A percentile compares a stretch with the other conserved stretches of the same genome.
Evolutionary conservation across 2,329 filamentous ascomycete genomes (phyloP).

Genomic region (Nemania sp.): DNA sequence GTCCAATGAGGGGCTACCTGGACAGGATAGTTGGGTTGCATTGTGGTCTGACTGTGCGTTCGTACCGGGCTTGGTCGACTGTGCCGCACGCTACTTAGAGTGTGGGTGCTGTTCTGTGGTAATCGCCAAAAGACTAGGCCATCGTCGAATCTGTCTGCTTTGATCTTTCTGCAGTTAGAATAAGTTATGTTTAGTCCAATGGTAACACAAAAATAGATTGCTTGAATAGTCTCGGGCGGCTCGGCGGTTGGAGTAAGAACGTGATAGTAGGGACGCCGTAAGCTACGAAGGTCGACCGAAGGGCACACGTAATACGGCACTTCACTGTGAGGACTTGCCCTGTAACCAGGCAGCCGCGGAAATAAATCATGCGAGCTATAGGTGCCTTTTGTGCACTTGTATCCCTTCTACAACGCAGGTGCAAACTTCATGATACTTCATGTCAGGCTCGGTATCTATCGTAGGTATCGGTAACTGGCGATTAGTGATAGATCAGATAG

Average conservation of each 20-base stretch:
- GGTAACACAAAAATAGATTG: constrained; percentile 3
- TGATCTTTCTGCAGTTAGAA: constrained; percentile 1
- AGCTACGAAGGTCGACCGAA: too few relatives aligned
- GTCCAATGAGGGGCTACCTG: constrained; percentile 13
- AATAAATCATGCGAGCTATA: too few relatives aligned
- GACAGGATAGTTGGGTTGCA: constrained; percentile 21
- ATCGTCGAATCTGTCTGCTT: constrained; percentile 19
- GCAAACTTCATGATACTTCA: too few relatives aligned
- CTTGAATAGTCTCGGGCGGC: neutral
- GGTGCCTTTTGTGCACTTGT: too few relatives aligned
- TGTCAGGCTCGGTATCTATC: too few relatives aligned
- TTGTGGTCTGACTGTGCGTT: constrained; percentile 5
- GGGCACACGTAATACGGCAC: too few relatives aligned
- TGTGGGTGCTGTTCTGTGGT: neutral
- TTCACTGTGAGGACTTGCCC: too few relatives aligned
- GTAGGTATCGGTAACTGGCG: neutral
- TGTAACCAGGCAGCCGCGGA: too few relatives aligned
- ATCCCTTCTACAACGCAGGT: too few relatives aligned
- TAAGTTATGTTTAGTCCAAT: neutral
- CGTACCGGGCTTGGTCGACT: neutral
- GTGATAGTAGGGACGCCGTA: too few relatives aligned
- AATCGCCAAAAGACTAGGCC: constrained; percentile 19
- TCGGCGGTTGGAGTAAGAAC: neutral
- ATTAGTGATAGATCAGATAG: neutral
- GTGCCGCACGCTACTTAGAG: constrained; percentile 12